Conservation (phyloP, 1,284 basidiomycete species). For the Pseudozyma tsukubaensis region DNA sequence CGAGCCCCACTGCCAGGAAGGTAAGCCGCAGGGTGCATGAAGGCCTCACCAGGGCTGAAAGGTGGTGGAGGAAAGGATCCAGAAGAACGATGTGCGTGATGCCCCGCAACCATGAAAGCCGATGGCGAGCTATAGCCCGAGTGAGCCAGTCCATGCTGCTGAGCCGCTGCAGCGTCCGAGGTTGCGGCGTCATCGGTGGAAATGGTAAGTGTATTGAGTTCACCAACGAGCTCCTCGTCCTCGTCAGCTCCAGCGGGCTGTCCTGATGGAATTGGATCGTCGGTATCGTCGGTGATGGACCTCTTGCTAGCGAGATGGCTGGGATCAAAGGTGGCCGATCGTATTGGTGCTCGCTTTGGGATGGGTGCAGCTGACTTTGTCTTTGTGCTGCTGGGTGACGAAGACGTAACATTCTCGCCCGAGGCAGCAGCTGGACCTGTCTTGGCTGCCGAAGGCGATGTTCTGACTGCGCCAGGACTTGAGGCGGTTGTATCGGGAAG, state of each 20-base stretch:
- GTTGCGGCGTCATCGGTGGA: constrained; percentile 12
- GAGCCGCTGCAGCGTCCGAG: constrained; percentile 5
- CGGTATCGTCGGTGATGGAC: constrained; percentile 10
- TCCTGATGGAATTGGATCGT: constrained; percentile 9
- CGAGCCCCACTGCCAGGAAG: constrained; percentile 34
- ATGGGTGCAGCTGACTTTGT: constrained; percentile 24
- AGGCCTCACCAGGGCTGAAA: constrained; percentile 35
- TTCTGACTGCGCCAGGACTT: constrained; percentile 29
- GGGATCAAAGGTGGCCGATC: constrained; percentile 40
- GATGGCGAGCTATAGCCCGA: constrained; percentile 26
- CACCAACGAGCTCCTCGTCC: constrained; percentile 17
- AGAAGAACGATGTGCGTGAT: constrained; percentile 33
- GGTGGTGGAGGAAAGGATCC: constrained; percentile 37
- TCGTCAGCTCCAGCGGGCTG: constrained; percentile 18
- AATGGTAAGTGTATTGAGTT: constrained; percentile 26
- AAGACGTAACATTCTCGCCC: not conserved
- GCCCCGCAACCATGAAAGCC: constrained; percentile 13
- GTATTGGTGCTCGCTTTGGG: constrained; percentile 42
- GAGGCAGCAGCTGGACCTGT: not conserved
- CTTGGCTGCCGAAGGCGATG: constrained; percentile 12
- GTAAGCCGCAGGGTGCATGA: constrained; percentile 39
- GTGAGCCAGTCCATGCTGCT: constrained; percentile 2
- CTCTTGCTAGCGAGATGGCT: constrained; percentile 31
- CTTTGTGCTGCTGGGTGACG: constrained; percentile 15
- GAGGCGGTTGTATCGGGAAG: constrained; percentile 16